These are phyloP conservation scores for Grosmannia penicillata DNA, from an alignment of 2,329 filamentous ascomycete genomes.

Conservation along the genomic window DNA sequence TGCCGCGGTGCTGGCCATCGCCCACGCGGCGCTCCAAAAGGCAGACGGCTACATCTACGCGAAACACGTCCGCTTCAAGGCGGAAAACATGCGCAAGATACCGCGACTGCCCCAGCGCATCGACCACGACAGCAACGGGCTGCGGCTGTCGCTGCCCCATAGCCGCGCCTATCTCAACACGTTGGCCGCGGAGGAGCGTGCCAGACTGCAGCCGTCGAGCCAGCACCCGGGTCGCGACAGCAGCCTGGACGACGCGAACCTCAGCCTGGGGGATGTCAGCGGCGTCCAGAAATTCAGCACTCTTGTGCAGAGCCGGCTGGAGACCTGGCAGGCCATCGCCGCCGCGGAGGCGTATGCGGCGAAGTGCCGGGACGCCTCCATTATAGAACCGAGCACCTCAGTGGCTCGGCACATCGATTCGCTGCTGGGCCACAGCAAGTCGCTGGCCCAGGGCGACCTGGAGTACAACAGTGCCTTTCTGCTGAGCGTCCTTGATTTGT, in stretches of 20 bases:
- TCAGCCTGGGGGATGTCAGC: no score
- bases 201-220: conserved; percentile 8
- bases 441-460: conserved; percentile 24
- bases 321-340: not conserved
- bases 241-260: no score
- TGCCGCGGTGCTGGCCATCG: no score
- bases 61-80: conserved; percentile 26
- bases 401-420: not conserved
- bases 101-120: conserved; percentile 24
- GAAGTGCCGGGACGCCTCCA: not conserved
- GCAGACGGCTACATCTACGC: conserved; percentile 17
- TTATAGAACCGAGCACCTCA: no score
- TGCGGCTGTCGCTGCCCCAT: conserved; percentile 23
- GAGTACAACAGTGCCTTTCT: conserved; percentile 37
- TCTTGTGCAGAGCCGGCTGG: not conserved
- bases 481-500: conserved; percentile 40
- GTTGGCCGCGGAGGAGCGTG: no score
- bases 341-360: no score
- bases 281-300: no score
- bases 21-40: no score
- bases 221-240: no score
- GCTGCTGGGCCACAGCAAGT: not conserved
- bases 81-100: conserved; percentile 20
- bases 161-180: conserved; percentile 20
- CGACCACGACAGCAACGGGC: conserved; percentile 14